Base-by-base conservation (phyloP, 164 flowering plant genomes). In the Liquidambar formosana region DNA sequence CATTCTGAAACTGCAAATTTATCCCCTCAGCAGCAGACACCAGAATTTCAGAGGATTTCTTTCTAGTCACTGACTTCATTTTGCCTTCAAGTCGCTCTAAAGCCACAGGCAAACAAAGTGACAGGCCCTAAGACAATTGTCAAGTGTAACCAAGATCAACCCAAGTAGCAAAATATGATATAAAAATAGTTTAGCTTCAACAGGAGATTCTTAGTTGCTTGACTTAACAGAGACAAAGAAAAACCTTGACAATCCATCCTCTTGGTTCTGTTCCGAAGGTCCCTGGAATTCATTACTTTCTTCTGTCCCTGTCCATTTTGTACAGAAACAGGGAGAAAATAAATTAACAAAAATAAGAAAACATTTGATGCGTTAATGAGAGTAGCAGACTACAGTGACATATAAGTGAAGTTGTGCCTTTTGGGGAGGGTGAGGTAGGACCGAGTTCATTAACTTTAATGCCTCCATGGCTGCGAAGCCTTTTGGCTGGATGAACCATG, bases 11-110 rank as follows among this genome's bases (percentile, higher is more conserved):
- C 75, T 85, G 91, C 59, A 71, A 65, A 64, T 80, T 76, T 61
- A 88, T 78, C 45, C 75, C 83, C 69, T 85, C 88, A 14, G 86
- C 75, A 63, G 75, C 78, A 56, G 92, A 85, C 66, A 73, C 75
- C 81, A 91, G 60, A 73, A 95, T 86, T 61, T 82, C 87, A 49
- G 94, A 84, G 68, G 90, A 81, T 77, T 79, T 91, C 81, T 84
- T 80, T 66, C 63, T 79, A 47, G 88, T 75, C 59, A 77, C 77
- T 16, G 76, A 78, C 75, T 80, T 76, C 81, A 88, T 76, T 81
- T 85, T 90, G 71, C 74, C 75, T 78, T 82, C 80, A 64, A 89
- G 75, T 72, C 77, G 84, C 68, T 84, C 81, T 61, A 93, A 70
- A 53, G 86, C 86, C 71, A 77, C n/a, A 57, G 38, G 88, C 86